Conservation (phyloP, 257 asterid species). For the Rauvolfia tetraphylla region DNA sequence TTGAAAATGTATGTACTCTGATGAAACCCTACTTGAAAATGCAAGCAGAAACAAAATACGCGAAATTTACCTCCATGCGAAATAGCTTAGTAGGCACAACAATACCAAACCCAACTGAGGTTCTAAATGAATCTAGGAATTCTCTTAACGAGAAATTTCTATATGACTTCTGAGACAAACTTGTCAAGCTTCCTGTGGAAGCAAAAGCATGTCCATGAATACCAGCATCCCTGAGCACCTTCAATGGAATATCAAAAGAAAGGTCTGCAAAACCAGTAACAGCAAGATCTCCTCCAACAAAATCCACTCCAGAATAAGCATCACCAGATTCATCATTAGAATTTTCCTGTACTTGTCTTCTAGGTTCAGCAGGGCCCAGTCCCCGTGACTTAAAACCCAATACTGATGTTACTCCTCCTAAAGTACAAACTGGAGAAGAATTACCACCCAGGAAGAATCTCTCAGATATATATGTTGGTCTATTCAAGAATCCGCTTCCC, state of each 20-base stretch:
- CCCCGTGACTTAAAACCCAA: conserved; percentile 93
- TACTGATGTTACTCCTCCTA: conserved; percentile 81
- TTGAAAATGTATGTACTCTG: background rate
- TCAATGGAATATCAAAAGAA: conserved; percentile 88
- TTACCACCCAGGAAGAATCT: conserved; percentile 92
- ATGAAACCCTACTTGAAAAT: background rate
- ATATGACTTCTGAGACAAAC: conserved; percentile 61
- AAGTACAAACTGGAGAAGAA: conserved; percentile 74
- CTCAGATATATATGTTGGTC: conserved; percentile 65
- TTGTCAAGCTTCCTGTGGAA: conserved; percentile 84
- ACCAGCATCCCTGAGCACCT: conserved; percentile 75
- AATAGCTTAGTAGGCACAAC: conserved; percentile 79
- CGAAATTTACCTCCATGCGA: conserved; percentile 81
- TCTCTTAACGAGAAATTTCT: conserved; percentile 46
- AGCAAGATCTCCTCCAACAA: conserved; percentile 93
- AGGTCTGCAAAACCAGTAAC: conserved; percentile 84
- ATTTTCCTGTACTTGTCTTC: conserved; percentile 51
- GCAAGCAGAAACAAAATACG: background rate
- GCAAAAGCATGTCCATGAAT: conserved; percentile 89
- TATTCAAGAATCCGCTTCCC: conserved; percentile 63
- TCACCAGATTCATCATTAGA: conserved; percentile 34
- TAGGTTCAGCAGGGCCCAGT: conserved; percentile 84
- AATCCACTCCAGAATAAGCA: conserved; percentile 55
- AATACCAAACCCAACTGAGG: conserved; percentile 72
- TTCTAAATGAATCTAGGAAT: conserved; percentile 70